Evolutionary conservation across 2,329 filamentous ascomycete species (phyloP), one percentile per base, ranked within the genome.

Genomic region (Penicillium sp.): DNA sequence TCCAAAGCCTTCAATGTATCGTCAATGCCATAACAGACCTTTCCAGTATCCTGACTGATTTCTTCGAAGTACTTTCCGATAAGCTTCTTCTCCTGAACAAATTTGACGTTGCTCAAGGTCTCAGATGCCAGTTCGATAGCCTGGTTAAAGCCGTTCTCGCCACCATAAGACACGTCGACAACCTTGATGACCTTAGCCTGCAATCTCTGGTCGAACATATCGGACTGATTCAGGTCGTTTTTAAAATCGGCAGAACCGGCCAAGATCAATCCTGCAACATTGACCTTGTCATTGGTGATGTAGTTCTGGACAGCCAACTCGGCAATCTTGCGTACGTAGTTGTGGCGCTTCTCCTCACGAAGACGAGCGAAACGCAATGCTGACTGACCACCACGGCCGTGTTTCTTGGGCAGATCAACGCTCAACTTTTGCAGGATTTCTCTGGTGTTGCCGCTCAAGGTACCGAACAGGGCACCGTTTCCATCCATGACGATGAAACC

Each of bases 401-500:
- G 93, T 80, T 98, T 98, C 84, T 98, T 98, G 71, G 93, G 93
- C 51, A 98, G 78, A 78, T 98, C 93, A 70, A 98, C 93, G 19
- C 87, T 88, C 76, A 98, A 95, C 75, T 97, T 98, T 77, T 98
- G 93, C 45, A 97, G 80, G 43, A 98, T 81, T 63, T 98, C 93
- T 69, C 93, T 84, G 31, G 93, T 98, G 74, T 98, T 98, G 61
- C 93, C 93, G 65, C 89, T 95, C 37, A 98, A 79, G 1, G 93
- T 98, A 64, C 93, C 93, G 62, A 98, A 98, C 28, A 98, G 83
- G 37, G 93, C 88, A 63, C 93, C 93, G 74, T 98, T 98, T 76
- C 93, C 93, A 69, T 98, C 93, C 93, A 98, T 98, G 75, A 98
- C 85, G 72, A 98, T 98, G 76, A 98, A 98, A 48, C 93, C 93